A percentile compares a stretch with the other conserved stretches of the same genome.
Conservation (phyloP, 345 rosid genomes). For the Anastatica hierochuntica region DNA sequence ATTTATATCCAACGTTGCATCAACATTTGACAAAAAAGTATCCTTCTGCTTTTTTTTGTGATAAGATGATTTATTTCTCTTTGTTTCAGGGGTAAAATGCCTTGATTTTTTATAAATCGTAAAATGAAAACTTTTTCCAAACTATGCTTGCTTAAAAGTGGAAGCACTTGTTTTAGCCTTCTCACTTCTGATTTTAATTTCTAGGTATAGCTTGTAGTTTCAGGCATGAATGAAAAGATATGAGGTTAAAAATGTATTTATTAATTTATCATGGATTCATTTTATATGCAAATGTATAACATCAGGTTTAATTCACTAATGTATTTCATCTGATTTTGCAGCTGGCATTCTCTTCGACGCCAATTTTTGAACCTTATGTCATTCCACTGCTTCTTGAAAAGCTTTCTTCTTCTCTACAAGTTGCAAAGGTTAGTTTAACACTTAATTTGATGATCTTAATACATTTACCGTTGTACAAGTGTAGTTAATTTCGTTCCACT, state of each 20-base stretch:
- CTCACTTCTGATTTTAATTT: neutral
- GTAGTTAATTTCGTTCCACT: constrained; percentile 9
- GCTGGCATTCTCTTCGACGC: constrained; percentile 76
- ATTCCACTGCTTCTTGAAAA: constrained; percentile 85
- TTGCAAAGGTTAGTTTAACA: constrained; percentile 54
- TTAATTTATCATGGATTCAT: neutral
- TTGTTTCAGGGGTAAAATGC: neutral
- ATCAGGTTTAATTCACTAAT: neutral
- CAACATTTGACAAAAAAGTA: too few relatives aligned
- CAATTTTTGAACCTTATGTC: constrained; percentile 81
- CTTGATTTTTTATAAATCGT: neutral
- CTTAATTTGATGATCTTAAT: neutral
- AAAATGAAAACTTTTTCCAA: neutral
- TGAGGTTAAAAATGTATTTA: neutral
- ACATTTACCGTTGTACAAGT: constrained; percentile 3
- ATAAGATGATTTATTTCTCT: too few relatives aligned
- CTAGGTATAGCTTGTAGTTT: neutral
- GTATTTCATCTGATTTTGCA: constrained; percentile 25
- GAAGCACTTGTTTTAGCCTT: neutral
- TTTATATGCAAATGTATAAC: neutral
- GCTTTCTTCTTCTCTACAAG: constrained; percentile 73
- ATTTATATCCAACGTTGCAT: neutral
- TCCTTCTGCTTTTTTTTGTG: too few relatives aligned
- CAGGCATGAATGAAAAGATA: neutral
- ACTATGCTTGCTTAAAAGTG: neutral